These are phyloP conservation scores for Eucalyptus cladocalyx DNA, from an alignment of 345 rosid species.

Conservation along the genomic window DNA sequence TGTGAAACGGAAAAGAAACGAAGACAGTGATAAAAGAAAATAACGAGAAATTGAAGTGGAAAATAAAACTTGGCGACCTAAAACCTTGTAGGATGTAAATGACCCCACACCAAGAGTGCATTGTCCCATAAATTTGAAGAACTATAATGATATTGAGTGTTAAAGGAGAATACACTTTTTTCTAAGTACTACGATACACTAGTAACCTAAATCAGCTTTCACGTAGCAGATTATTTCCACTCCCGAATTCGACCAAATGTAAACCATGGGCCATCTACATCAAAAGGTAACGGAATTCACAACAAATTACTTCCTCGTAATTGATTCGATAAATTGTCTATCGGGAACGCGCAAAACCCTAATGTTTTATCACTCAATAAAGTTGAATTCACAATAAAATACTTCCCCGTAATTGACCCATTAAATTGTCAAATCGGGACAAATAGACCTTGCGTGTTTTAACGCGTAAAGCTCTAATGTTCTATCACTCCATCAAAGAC, in stretches of 20 bases:
- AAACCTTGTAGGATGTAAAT: not conserved
- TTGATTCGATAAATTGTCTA: not conserved
- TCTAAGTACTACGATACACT: not conserved
- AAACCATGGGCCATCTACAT: not conserved
- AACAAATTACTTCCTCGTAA: not conserved
- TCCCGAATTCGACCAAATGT: not conserved
- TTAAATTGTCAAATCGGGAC: not conserved
- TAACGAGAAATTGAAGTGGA: not conserved
- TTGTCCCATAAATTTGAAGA: not conserved
- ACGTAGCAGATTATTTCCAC: not conserved
- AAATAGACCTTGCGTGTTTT: not conserved
- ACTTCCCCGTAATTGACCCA: not conserved
- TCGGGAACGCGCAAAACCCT: not conserved
- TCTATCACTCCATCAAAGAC: not conserved
- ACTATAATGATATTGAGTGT: not conserved
- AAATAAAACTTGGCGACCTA: not conserved
- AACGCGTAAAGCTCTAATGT: not conserved
- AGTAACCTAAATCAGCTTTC: not conserved
- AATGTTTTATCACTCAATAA: not conserved
- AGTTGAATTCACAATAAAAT: not conserved
- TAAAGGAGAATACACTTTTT: not conserved
- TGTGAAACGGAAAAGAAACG: not conserved
- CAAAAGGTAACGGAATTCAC: not conserved
- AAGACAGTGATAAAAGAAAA: not conserved
- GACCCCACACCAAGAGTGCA: not conserved